phyloP scores from a whole-genome alignment of 1,139 yeast species.

The Pichia cactophila region DNA sequence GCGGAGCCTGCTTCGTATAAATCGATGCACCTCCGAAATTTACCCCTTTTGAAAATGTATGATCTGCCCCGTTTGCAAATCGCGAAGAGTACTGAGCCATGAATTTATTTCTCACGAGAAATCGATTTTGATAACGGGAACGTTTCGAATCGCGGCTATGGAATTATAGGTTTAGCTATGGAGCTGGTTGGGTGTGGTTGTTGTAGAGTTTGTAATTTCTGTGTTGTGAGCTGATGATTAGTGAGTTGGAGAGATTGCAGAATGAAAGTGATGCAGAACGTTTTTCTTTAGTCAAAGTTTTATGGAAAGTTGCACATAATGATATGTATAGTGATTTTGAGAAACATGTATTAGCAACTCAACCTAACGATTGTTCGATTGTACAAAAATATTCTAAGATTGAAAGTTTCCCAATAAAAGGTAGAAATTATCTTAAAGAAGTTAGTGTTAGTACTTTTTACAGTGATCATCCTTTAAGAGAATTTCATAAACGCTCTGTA shows the following conservation, averaged over 20 bases:
- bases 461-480: slow-evolving; percentile 47
- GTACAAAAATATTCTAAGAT: slow-evolving; percentile 41
- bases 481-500: slow-evolving; percentile 37
- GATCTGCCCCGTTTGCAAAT: neutral
- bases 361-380: slow-evolving; percentile 51
- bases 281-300: slow-evolving; percentile 2
- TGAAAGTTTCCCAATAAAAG: slow-evolving; percentile 31
- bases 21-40: neutral
- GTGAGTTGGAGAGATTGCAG: slow-evolving; percentile 9
- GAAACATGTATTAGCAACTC: slow-evolving; percentile 32
- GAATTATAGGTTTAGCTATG: neutral
- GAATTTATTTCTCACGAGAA: no score
- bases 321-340: slow-evolving; percentile 30
- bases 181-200: neutral
- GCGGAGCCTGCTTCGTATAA: neutral
- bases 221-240: neutral
- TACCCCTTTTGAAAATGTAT: neutral
- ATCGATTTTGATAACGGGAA: no score
- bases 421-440: slow-evolving; percentile 29
- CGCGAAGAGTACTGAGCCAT: neutral
- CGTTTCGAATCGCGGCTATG: no score
- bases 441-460: slow-evolving; percentile 38
- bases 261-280: slow-evolving; percentile 9
- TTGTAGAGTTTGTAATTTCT: neutral
- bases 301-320: slow-evolving; percentile 14